Percentiles rank a stretch among this genome's conserved stretches.
Evolutionary conservation across 2,329 filamentous ascomycete species (phyloP).

Genomic region (Colletotrichum chlorophyti): DNA sequence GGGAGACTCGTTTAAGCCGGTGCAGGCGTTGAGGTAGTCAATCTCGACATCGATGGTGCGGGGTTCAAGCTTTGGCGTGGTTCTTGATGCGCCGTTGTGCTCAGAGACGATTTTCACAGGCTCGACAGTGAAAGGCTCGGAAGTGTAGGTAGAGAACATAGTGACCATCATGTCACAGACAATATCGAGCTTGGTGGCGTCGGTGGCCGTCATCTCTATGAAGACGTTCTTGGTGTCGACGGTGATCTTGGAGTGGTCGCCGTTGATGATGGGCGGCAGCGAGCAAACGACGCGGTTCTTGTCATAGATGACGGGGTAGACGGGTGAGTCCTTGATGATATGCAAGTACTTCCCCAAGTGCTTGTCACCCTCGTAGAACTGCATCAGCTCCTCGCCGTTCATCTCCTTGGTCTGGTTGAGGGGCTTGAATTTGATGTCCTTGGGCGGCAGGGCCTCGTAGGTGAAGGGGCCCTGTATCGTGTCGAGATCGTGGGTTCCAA

Average conservation of each 20-base stretch:
- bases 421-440: constrained; percentile 88
- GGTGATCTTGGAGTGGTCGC: constrained; percentile 95
- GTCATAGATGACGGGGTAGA: constrained; percentile 97
- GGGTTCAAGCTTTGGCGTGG: constrained; percentile 81
- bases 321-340: constrained; percentile 91
- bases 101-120: constrained; percentile 91
- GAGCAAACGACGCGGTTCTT: constrained; percentile 87
- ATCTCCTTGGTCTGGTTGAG: constrained; percentile 92
- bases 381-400: constrained; percentile 88
- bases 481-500: constrained; percentile 96
- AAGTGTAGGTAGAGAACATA: constrained; percentile 95
- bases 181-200: constrained; percentile 95
- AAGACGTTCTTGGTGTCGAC: constrained; percentile 91
- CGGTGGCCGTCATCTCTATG: constrained; percentile 95
- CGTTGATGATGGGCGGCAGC: constrained; percentile 96
- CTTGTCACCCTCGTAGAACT: constrained; percentile 94
- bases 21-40: constrained; percentile 93
- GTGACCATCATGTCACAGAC: constrained; percentile 94
- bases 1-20: constrained; percentile 78
- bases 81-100: constrained; percentile 84
- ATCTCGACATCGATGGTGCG: constrained; percentile 82
- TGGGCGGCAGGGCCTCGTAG: constrained; percentile 91
- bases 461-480: constrained; percentile 94
- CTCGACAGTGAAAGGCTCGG: constrained; percentile 90
- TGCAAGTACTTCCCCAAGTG: constrained; percentile 89